These are phyloP conservation scores for Aspergillus uvarum DNA, from an alignment of 2,329 filamentous ascomycete species.

Conservation along the genomic window DNA sequence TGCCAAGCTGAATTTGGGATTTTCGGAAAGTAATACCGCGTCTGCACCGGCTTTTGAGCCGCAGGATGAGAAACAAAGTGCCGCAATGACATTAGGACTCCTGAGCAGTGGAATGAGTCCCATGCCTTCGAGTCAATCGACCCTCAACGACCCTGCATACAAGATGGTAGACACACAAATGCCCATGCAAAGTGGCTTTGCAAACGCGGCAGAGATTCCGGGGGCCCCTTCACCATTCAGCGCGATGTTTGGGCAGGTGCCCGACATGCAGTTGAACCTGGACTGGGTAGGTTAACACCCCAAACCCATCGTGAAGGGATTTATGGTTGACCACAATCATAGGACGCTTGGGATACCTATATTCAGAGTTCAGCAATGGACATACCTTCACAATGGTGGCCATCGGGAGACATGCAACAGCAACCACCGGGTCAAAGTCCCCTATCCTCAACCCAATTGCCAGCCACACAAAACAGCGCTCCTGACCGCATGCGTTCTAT, in stretches of 20 bases:
- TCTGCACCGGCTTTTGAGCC: conserved; percentile 32
- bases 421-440: conserved; percentile 22
- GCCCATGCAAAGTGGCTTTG: conserved; percentile 25
- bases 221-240: conserved; percentile 55
- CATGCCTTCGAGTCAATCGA: conserved; percentile 32
- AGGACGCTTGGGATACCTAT: conserved; percentile 70
- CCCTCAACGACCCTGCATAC: conserved; percentile 30
- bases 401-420: conserved; percentile 35
- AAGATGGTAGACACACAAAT: conserved; percentile 32
- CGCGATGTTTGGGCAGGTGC: conserved; percentile 54
- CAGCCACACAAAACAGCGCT: conserved; percentile 18
- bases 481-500: conserved; percentile 18
- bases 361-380: conserved; percentile 59
- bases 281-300: conserved; percentile 57
- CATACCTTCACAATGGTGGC: conserved; percentile 41
- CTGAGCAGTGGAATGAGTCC: conserved; percentile 63
- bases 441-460: conserved; percentile 22
- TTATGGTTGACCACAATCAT: conserved; percentile 20
- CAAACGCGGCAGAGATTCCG: conserved; percentile 35
- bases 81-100: conserved; percentile 70
- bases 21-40: conserved; percentile 25
- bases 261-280: conserved; percentile 58
- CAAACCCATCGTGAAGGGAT: neutral
- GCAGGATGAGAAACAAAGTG: conserved; percentile 61
- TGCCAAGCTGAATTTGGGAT: conserved; percentile 61